Evolutionary conservation across 2,329 filamentous ascomycete species (phyloP), one percentile per base, ranked within the genome.

Genomic region (Trichoderma sp.): DNA sequence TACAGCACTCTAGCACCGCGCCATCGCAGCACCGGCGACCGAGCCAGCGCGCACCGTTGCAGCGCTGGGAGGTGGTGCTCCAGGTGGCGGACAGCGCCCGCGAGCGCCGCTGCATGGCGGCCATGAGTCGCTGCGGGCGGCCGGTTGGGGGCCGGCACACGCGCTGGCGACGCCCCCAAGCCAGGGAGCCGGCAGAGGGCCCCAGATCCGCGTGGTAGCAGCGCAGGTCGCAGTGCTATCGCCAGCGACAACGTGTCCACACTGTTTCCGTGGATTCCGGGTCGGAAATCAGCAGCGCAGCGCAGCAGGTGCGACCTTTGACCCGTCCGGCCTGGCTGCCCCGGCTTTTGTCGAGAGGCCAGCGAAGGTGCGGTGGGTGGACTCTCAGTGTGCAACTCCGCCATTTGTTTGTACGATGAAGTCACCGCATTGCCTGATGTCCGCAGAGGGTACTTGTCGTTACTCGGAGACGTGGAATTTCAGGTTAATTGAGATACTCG

Each of bases 161-260:
- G 44, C 56, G 28, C 19, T 59, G 56, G 56, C 44, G 26, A 26
- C 12, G 12, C 30, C 14, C 34, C 21, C 21, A 17, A 39, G 45
- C 24, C 41, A 48, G 57, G 45, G 39, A 39, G 24, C 9, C 19
- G 30, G 45, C 45, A 45, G 30, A 51, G 19, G 7, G n/a, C 34
- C 10, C 24, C n/a, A 17, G 43, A 41, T 54, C 44, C 15, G 51
- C 10, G 28, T 17, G 34, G 24, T 66, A 66, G 50, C 21, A 28
- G 6, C 15, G 28, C 52, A 60, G 44, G 65, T 66, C 48, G n/a
- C 54, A 15, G 5, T 3, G 28, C 60, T 66, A 66, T 54, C 59
- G 52, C 59, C 12, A 44, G 44, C 30, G 9, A 65, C 61, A 50
- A 30, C 26, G 21, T 19, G 28, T 12, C 34, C 21, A n/a, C 51